phyloP scores from a whole-genome alignment of 345 rosid species.

The Combretum micranthum region DNA sequence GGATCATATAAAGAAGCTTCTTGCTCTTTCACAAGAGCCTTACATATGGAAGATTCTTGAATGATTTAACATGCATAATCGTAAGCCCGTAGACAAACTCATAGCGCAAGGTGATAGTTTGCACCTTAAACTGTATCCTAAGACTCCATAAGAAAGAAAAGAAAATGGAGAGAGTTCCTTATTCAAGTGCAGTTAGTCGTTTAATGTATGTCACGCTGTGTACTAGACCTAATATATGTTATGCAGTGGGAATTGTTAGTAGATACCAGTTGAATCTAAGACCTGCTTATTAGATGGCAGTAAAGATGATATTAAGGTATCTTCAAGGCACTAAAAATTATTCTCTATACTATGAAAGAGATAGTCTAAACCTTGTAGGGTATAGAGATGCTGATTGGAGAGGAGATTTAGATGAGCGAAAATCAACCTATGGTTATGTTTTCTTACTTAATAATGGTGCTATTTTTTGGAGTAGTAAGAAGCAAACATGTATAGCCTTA shows the following conservation, averaged over 20 bases:
- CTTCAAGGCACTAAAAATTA: neutral
- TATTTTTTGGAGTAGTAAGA: no score
- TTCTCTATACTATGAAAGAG: neutral
- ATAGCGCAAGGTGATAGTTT: no score
- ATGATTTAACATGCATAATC: neutral
- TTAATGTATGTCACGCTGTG: no score
- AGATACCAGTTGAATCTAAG: neutral
- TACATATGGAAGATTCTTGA: slow-evolving; percentile 8
- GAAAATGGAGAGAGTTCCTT: no score
- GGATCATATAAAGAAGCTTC: no score
- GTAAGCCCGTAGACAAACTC: neutral
- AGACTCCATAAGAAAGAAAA: slow-evolving; percentile 2
- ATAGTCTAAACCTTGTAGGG: neutral
- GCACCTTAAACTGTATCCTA: slow-evolving; percentile 1
- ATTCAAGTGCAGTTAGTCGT: no score
- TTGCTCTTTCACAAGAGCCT: slow-evolving; percentile 3
- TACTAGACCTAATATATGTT: neutral
- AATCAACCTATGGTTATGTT: no score
- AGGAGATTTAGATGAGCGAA: no score
- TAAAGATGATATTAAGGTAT: slow-evolving; percentile 1
- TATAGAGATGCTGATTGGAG: slow-evolving; percentile 4
- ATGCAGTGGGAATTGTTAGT: neutral
- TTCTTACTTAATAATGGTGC: no score
- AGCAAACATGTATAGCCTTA: no score
- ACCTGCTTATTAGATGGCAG: neutral